Base-by-base conservation (phyloP, 2,329 filamentous ascomycete genomes). In the Aspergillus viridinutans region DNA sequence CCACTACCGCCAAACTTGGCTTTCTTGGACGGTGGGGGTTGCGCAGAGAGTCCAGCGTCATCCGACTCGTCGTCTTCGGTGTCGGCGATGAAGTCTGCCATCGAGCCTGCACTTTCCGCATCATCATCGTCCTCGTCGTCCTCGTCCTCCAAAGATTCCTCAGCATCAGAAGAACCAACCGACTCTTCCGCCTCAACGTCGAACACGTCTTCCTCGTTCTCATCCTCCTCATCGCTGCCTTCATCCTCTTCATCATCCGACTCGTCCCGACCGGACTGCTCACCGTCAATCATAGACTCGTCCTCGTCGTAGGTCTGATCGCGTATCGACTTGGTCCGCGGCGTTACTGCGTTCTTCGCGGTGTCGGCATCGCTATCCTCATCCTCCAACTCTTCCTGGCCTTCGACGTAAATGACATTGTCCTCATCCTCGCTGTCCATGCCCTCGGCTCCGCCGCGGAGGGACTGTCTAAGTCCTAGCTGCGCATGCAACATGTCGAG, bases 401-500 rank as follows among this genome's bases (percentile, higher is more conserved):
- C 92, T 72, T 97, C 92, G 1, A 97, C 90, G 70, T 94, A 96
- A 53, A 96, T 88, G 4, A 95, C 82, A 21, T 82, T 85, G n/a
- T 85, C 85, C 61, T 90, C 87, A 42, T 88, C 86, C 7, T 89
- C 74, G 47, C 76, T 75, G 23, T 74, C 72, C 64, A 72, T 61
- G n/a, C 66, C 67, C 50, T 74, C 69, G 14, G 68, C 66, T 4
- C 72, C 70, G 50, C 77, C 81, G 67, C 88, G 85, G 74, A 92
- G 85, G 59, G 83, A 84, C 67, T 85, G 85, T 51, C 94, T 83
- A 66, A 96, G 78, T 66, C 90, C 85, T 73, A 97, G 87, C 76
- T 99, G 94, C 6, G 90, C 88, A 67, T 94, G 89, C 50, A 97
- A 82, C 85, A 99, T 90, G 70, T 97, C 93, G 32, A 99, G 82